These are phyloP conservation scores for Volutella citrinella DNA, from an alignment of 2,329 filamentous ascomycete genomes.

Conservation along the genomic window DNA sequence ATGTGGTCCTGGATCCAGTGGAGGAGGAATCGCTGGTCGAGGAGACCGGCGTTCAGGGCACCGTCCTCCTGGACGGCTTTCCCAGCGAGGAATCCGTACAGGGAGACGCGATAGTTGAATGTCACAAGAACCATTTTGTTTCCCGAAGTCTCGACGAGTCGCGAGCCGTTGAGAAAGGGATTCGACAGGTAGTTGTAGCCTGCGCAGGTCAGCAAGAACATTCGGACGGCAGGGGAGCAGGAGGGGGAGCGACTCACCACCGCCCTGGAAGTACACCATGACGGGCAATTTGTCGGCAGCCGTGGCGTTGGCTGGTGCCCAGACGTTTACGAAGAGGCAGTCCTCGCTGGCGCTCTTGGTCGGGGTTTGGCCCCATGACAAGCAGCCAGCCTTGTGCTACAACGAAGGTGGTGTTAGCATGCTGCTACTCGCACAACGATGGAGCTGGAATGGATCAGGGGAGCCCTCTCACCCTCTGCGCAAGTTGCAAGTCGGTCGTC, in stretches of 20 bases:
- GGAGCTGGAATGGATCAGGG: no score
- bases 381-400: no score
- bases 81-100: conserved; percentile 61
- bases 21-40: conserved; percentile 60
- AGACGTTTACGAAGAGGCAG: conserved; percentile 48
- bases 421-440: no score
- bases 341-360: conserved; percentile 42
- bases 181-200: conserved; percentile 49
- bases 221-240: background rate
- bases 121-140: conserved; percentile 53
- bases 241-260: conserved; percentile 25
- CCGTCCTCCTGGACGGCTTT: conserved; percentile 53
- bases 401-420: no score
- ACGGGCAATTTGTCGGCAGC: conserved; percentile 32
- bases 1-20: conserved; percentile 63
- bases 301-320: conserved; percentile 36
- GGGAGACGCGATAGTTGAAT: conserved; percentile 62
- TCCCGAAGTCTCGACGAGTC: conserved; percentile 42
- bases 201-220: conserved; percentile 10
- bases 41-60: conserved; percentile 59
- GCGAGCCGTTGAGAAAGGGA: conserved; percentile 48
- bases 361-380: no score
- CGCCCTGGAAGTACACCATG: conserved; percentile 42
- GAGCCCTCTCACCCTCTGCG: no score
- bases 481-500: conserved; percentile 31